Base-by-base conservation (phyloP, 106 monocot genomes). In the Allium cepa region DNA sequence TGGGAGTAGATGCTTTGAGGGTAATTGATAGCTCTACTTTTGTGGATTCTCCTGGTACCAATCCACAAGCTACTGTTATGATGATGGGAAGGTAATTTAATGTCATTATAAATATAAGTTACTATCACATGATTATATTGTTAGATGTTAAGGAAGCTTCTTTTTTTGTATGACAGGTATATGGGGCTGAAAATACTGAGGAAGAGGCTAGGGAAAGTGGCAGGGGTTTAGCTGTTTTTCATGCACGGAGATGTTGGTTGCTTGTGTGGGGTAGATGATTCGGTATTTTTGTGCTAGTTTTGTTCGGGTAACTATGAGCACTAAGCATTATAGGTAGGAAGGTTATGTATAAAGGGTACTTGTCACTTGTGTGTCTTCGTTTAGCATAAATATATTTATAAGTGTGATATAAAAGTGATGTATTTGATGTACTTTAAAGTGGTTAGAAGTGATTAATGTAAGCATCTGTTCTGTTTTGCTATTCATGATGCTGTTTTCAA, bases 61-160 rank as follows among this genome's bases (percentile, higher is more conserved):
- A 90, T 64, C 90, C 90, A 15, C 85, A 85, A 71, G 90, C 83
- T 0, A 90, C 85, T 3, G 83, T 86, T 67, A 53, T 89, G 75
- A 89, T 89, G 88, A 49, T 89, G 68, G 88, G 88, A 59, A 84
- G 88, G 88, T 84, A 72, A 57, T 52, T 60, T 17, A 17, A 62
- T 62, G 27, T 27, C 8, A 51, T 2, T 50, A 1, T 66, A 53
- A 15, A 60, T 13, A 17, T 22, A 60, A 60, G 8, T 60, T 60
- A 4, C 0, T 9, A 60, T 22, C 59, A 15, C 0, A 60, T 60
- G 17, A 15, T 55, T 15, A 55, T 12, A 55, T 12, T 8, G 53
- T 53, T 9, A 10, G 27, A 27, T 8, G 10, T 7, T 53, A 12
- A 67, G 49, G 8, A 48, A 4, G 12, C 36, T 51, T 3, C 28